Evolutionary conservation across 2,329 filamentous ascomycete genomes (phyloP).

Genomic region (Paecilomyces sp.): DNA sequence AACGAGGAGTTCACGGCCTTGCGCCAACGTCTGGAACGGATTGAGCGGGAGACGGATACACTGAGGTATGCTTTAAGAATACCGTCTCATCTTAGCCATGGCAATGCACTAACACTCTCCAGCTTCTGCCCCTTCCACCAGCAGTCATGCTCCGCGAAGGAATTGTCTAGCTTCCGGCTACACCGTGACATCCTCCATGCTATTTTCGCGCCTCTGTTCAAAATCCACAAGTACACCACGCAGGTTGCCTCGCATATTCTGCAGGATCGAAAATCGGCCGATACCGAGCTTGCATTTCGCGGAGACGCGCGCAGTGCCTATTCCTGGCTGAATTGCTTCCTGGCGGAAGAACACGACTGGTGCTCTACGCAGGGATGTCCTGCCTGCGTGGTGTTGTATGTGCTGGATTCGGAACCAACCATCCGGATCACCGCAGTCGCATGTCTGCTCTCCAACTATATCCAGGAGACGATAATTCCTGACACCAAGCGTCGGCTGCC

Average conservation of each 20-base stretch:
- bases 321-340: slow-evolving; percentile 53
- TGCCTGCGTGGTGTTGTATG: slow-evolving; percentile 35
- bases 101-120: neutral
- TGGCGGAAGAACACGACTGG: slow-evolving; percentile 52
- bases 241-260: slow-evolving; percentile 45
- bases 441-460: slow-evolving; percentile 30
- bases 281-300: slow-evolving; percentile 51
- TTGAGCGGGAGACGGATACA: slow-evolving; percentile 26
- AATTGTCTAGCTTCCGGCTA: slow-evolving; percentile 35
- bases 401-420: slow-evolving; percentile 37
- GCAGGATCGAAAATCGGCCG: slow-evolving; percentile 40
- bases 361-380: slow-evolving; percentile 51
- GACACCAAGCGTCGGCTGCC: slow-evolving; percentile 15
- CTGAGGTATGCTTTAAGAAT: slow-evolving; percentile 16
- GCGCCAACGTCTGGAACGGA: slow-evolving; percentile 26
- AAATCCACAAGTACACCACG: slow-evolving; percentile 50
- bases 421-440: slow-evolving; percentile 37
- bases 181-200: slow-evolving; percentile 55
- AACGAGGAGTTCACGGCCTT: slow-evolving; percentile 29
- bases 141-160: slow-evolving; percentile 20
- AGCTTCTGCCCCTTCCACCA: slow-evolving; percentile 32
- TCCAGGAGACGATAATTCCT: slow-evolving; percentile 18
- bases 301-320: slow-evolving; percentile 52
- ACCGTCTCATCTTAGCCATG: neutral
- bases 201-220: slow-evolving; percentile 50